Conservation (phyloP, 2,329 filamentous ascomycete species). For the Chlorencoelia australis region DNA sequence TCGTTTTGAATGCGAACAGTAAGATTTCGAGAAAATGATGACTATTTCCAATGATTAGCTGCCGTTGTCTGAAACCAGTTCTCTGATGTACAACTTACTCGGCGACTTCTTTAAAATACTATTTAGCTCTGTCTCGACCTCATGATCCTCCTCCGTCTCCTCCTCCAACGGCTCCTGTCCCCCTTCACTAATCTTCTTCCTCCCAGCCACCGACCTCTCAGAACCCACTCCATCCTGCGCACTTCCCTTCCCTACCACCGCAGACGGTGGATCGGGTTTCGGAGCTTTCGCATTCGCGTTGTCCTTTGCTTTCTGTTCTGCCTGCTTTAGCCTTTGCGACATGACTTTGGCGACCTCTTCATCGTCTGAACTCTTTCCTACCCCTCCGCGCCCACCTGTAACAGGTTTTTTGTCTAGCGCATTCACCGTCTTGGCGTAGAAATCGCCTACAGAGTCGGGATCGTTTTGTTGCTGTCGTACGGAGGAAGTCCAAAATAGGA, state of each 20-base stretch:
- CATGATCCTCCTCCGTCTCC: constrained; percentile 49
- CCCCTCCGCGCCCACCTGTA: neutral
- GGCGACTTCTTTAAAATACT: constrained; percentile 74
- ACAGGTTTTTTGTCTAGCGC: constrained; percentile 33
- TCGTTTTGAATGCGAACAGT: constrained; percentile 76
- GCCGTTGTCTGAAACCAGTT: constrained; percentile 1
- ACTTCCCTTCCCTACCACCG: constrained; percentile 38
- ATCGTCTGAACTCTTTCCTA: constrained; percentile 36
- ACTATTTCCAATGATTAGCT: constrained; percentile 41
- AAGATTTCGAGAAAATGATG: constrained; percentile 92
- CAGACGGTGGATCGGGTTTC: constrained; percentile 47
- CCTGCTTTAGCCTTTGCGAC: constrained; percentile 53
- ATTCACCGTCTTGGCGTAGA: constrained; percentile 49
- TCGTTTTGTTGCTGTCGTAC: constrained; percentile 37
- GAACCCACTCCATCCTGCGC: constrained; percentile 22
- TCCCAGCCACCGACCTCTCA: constrained; percentile 38
- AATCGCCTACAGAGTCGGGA: constrained; percentile 41
- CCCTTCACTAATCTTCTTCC: constrained; percentile 33
- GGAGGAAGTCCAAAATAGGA: constrained; percentile 64
- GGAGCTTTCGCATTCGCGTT: constrained; percentile 56
- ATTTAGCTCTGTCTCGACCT: constrained; percentile 63
- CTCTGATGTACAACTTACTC: constrained; percentile 44
- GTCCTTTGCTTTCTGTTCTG: constrained; percentile 59
- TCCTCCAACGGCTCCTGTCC: constrained; percentile 28
- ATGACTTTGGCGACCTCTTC: constrained; percentile 46